These are phyloP conservation scores for Fomitopsis schrenkii DNA, from an alignment of 1,284 basidiomycete genomes.

Conservation along the genomic window DNA sequence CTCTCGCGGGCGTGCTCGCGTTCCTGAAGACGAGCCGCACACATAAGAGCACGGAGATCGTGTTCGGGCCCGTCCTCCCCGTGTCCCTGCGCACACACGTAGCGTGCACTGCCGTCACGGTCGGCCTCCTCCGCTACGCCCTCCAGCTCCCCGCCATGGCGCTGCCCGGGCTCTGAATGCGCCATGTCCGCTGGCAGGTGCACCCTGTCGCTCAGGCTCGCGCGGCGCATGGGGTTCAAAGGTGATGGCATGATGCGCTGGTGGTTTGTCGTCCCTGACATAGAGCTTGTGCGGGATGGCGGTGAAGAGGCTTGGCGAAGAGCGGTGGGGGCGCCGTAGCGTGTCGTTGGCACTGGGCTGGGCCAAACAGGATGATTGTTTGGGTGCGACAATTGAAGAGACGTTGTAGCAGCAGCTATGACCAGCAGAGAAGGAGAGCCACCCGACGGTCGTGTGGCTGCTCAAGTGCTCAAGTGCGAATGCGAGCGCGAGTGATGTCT, in stretches of 20 bases:
- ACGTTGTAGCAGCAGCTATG: too few species aligned
- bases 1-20: slow-evolving; percentile 24
- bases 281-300: background rate
- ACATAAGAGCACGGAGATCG: slow-evolving; percentile 49
- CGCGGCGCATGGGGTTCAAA: slow-evolving; percentile 59
- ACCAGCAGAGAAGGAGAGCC: too few species aligned
- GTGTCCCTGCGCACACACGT: slow-evolving; percentile 65
- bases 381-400: too few species aligned
- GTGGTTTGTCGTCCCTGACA: slow-evolving; percentile 39
- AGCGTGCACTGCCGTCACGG: slow-evolving; percentile 53
- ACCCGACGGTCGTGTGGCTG: too few species aligned
- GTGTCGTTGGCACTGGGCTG: slow-evolving; percentile 48
- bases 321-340: slow-evolving; percentile 31
- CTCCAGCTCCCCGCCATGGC: slow-evolving; percentile 42
- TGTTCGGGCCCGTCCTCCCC: slow-evolving; percentile 48
- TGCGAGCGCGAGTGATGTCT: too few species aligned
- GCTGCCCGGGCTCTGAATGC: too few species aligned
- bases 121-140: slow-evolving; percentile 55
- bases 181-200: slow-evolving; percentile 64
- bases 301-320: too few species aligned
- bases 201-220: slow-evolving; percentile 47
- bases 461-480: too few species aligned
- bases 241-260: slow-evolving; percentile 52
- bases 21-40: slow-evolving; percentile 22
- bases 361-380: slow-evolving; percentile 53